Evolutionary conservation across 768 basidiomycete genomes (phyloP).

Genomic region (Trametes punicea): DNA sequence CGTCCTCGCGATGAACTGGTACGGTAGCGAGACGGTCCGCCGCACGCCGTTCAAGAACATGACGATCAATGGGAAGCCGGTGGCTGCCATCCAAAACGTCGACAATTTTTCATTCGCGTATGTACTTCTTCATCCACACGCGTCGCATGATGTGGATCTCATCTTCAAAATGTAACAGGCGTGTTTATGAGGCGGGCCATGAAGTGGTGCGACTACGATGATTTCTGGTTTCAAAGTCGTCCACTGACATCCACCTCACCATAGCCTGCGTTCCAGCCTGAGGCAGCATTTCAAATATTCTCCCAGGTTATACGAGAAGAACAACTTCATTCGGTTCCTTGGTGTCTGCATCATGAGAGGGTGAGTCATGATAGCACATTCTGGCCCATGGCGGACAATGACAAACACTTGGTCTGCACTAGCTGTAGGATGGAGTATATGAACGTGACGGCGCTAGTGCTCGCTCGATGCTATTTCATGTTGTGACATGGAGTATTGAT

Average conservation of each 20-base stretch:
- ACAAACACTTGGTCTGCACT: too few species aligned
- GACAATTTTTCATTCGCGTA: slow-evolving; percentile 68
- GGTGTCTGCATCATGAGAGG: too few species aligned
- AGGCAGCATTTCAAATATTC: slow-evolving; percentile 56
- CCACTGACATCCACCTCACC: neutral
- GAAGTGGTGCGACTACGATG: slow-evolving; percentile 49
- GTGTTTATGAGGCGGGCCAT: slow-evolving; percentile 57
- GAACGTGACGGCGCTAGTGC: too few species aligned
- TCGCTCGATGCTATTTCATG: too few species aligned
- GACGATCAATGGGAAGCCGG: slow-evolving; percentile 48
- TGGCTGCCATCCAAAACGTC: slow-evolving; percentile 61
- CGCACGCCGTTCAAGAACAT: slow-evolving; percentile 48
- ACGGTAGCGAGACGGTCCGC: slow-evolving; percentile 39
- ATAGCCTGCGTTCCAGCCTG: slow-evolving; percentile 64
- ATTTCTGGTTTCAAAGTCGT: too few species aligned
- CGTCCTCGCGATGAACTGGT: slow-evolving; percentile 46
- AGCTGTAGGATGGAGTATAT: too few species aligned
- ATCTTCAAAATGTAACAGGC: slow-evolving; percentile 30
- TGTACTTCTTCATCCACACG: slow-evolving; percentile 26
- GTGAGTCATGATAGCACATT: too few species aligned
- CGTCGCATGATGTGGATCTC: neutral
- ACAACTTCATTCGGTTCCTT: slow-evolving; percentile 48
- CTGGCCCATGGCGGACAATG: too few species aligned
- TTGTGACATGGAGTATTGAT: too few species aligned
- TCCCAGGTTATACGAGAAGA: slow-evolving; percentile 49